A percentile compares a stretch with the other conserved stretches of the same genome.
phyloP scores from a whole-genome alignment of 129 eudicot genomes.

The Oenanthe sinensis region DNA sequence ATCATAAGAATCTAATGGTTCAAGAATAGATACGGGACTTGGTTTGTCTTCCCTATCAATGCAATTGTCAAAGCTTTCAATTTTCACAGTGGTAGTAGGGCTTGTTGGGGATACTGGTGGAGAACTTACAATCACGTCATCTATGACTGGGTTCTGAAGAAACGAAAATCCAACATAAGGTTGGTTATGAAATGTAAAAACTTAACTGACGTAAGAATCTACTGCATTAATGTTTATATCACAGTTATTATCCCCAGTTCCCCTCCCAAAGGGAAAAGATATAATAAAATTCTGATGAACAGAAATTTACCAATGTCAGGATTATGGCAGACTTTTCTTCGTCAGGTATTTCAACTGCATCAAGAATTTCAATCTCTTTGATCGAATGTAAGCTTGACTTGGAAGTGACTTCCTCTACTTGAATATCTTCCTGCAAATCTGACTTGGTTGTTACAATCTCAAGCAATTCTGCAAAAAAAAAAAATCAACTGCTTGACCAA shows the following conservation, averaged over 20 bases:
- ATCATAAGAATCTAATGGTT: constrained; percentile 59
- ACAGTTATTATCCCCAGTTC: background rate
- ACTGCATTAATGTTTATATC: background rate
- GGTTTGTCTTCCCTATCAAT: constrained; percentile 50
- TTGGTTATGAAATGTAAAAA: background rate
- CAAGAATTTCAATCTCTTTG: constrained; percentile 17
- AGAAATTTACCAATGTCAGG: constrained; percentile 27
- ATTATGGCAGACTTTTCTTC: constrained; percentile 23
- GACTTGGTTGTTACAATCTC: constrained; percentile 25
- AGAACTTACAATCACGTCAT: constrained; percentile 31
- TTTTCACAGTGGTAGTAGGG: constrained; percentile 20
- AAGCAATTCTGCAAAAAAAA: constrained; percentile 20
- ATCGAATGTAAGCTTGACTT: constrained; percentile 19
- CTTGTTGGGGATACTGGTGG: constrained; percentile 26
- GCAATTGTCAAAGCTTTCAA: constrained; percentile 21
- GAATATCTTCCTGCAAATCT: constrained; percentile 22
- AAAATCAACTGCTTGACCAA: constrained; percentile 1
- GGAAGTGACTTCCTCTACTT: constrained; percentile 19
- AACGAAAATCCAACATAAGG: background rate
- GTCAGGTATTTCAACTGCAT: constrained; percentile 20
- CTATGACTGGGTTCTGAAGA: constrained; percentile 44
- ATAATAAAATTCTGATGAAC: background rate
- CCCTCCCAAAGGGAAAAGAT: background rate
- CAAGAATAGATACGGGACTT: constrained; percentile 90
- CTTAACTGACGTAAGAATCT: background rate